Evolutionary conservation across 768 basidiomycete genomes (phyloP).

Genomic region (Cystofilobasidium capitatum): DNA sequence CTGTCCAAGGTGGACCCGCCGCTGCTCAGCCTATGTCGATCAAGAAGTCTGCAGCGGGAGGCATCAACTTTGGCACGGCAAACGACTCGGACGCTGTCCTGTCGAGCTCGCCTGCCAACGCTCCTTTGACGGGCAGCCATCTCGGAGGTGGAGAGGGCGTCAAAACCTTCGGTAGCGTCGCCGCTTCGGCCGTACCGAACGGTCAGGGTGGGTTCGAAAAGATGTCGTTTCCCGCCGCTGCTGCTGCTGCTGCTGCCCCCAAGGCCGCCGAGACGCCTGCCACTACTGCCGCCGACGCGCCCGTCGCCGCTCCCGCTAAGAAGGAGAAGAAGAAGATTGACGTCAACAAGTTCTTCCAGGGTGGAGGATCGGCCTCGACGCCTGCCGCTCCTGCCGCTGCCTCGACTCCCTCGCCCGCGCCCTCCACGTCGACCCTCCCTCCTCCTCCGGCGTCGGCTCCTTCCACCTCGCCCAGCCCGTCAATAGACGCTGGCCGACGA

Average conservation of each 20-base stretch:
- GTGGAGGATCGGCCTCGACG: slow-evolving; percentile 3
- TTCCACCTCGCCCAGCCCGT: slow-evolving; percentile 23
- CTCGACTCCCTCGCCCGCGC: slow-evolving; percentile 17
- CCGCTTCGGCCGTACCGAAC: slow-evolving; percentile 38
- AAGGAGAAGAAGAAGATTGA: slow-evolving; percentile 42
- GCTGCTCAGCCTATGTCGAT: slow-evolving; percentile 57
- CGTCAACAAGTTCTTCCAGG: slow-evolving; percentile 44
- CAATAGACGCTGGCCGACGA: slow-evolving; percentile 25
- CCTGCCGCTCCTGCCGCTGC: slow-evolving; percentile 11
- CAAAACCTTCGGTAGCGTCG: slow-evolving; percentile 72
- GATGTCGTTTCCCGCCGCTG: slow-evolving; percentile 18
- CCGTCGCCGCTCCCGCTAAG: slow-evolving; percentile 26
- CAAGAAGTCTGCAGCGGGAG: slow-evolving; percentile 45
- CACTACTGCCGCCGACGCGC: slow-evolving; percentile 23
- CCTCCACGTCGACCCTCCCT: slow-evolving; percentile 19
- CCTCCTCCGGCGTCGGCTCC: slow-evolving; percentile 24
- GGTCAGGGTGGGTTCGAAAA: slow-evolving; percentile 33
- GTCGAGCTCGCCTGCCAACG: slow-evolving; percentile 69
- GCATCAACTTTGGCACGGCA: slow-evolving; percentile 83
- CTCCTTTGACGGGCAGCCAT: slow-evolving; percentile 46
- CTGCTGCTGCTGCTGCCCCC: slow-evolving; percentile 10
- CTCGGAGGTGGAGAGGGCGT: slow-evolving; percentile 57
- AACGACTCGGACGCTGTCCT: slow-evolving; percentile 66
- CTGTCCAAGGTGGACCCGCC: slow-evolving; percentile 64
- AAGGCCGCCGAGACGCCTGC: slow-evolving; percentile 9